phyloP scores from a whole-genome alignment of 306 rosid genomes.

The Calophaca sinica region DNA sequence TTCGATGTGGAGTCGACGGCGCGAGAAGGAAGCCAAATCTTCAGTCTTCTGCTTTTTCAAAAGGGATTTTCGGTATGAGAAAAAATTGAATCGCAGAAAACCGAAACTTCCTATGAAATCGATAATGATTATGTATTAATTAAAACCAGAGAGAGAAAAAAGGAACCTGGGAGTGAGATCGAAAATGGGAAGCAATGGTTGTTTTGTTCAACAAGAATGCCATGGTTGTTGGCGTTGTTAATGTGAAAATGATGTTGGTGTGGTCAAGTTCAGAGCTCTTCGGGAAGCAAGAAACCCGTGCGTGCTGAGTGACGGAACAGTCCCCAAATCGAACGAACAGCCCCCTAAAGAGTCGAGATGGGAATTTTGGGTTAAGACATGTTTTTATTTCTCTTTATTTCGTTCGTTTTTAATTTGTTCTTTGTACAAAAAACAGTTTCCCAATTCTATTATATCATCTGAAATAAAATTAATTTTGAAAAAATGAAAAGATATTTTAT shows the following conservation, averaged over 20 bases:
- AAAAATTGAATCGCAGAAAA: not conserved
- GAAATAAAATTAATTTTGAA: too few species aligned
- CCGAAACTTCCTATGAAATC: not conserved
- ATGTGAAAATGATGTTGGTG: not conserved
- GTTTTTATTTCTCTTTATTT: too few species aligned
- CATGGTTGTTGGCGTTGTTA: conserved; percentile 59
- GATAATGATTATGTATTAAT: not conserved
- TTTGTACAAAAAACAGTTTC: too few species aligned
- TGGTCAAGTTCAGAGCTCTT: not conserved
- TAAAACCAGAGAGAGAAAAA: not conserved
- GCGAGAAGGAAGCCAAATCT: conserved; percentile 56
- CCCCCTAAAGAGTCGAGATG: not conserved
- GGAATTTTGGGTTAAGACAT: too few species aligned
- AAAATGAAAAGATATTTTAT: too few species aligned
- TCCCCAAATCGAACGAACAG: not conserved
- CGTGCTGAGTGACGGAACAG: not conserved
- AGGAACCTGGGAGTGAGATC: conserved; percentile 65
- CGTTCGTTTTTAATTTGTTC: too few species aligned
- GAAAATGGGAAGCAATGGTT: conserved; percentile 63
- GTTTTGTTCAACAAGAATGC: conserved; percentile 76
- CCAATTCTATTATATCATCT: too few species aligned
- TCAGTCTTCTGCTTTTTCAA: conserved; percentile 51
- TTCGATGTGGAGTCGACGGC: conserved; percentile 79
- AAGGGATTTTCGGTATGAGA: conserved; percentile 23
- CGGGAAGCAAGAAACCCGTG: conserved; percentile 6